Base-by-base conservation (phyloP, 129 eudicot species). In the Cynara cardunculus region DNA sequence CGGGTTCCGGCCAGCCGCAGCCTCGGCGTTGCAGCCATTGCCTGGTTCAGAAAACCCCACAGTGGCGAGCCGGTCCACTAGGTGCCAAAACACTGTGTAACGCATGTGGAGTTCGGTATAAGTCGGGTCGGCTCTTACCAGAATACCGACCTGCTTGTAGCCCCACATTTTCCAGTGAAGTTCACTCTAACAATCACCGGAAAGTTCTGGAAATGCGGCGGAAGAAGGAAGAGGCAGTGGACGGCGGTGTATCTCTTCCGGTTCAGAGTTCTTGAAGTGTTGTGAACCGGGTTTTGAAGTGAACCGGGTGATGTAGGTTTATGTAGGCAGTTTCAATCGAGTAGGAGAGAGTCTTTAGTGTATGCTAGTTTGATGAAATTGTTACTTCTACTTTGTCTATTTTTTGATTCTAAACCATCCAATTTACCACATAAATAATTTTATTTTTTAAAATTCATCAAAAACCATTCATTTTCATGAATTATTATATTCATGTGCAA, bases 121-220 rank as follows among this genome's bases (percentile, higher is more conserved):
- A 94, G 89, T 94, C 98, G 74, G 98, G 98, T 69, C 92, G 98
- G 75, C 89, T 94, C 4, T 44, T 94, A 25, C 98, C 98, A 5
- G 98, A 94, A 53, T 94, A 94, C 83, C 85, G 98, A 7, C 98
- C 97, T 35, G 98, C 98, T 1, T 90, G 93, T 24, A 94, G 98
- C 87, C 98, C 98, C 64, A 91, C 93, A 0, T 94, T 87, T 71
- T 87, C 93, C 10, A 85, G 77, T 30, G 84, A 91, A 76, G 74
- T 87, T 30, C 98, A 94, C 85, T 94, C 98, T 0, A 94, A 94
- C 69, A 91, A 87, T 56, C 98, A 94, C 87, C 86, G 98, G 78
- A 94, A 90, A 83, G 98, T 94, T 35, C 59, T 94, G 81, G 98
- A 94, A 81, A 90, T 94, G 90, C 88, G 97, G 84, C 89, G 87